phyloP scores from a whole-genome alignment of 768 basidiomycete genomes.

The Leccinellum albellum region DNA sequence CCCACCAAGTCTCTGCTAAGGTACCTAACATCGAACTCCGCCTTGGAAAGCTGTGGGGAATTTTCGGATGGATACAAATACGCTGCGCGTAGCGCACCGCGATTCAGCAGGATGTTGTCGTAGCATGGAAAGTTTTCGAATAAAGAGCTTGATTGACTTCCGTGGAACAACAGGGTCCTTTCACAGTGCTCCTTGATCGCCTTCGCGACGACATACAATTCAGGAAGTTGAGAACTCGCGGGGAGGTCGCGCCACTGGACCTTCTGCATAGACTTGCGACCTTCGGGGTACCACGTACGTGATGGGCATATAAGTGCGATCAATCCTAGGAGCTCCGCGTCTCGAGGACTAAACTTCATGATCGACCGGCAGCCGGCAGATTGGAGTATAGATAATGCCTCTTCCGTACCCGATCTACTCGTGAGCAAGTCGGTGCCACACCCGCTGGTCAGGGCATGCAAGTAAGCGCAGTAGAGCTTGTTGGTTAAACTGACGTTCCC shows the following conservation, averaged over 20 bases:
- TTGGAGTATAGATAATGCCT: constrained; percentile 38
- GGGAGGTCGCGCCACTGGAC: constrained; percentile 31
- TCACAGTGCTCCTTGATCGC: constrained; percentile 30
- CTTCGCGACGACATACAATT: constrained; percentile 19
- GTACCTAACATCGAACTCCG: constrained; percentile 9
- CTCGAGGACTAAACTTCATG: constrained; percentile 28
- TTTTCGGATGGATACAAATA: constrained; percentile 12
- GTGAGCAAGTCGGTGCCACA: constrained; percentile 44
- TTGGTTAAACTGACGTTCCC: constrained; percentile 25
- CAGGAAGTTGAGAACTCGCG: constrained; percentile 30
- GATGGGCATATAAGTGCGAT: constrained; percentile 35
- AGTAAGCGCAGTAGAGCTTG: constrained; percentile 36
- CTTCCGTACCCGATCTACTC: constrained; percentile 39
- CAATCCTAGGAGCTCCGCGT: constrained; percentile 29
- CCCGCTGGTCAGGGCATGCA: constrained; percentile 44
- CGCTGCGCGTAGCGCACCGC: constrained; percentile 13
- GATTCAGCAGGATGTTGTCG: constrained; percentile 12
- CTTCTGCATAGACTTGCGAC: constrained; percentile 37
- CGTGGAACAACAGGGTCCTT: constrained; percentile 9
- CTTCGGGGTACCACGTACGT: constrained; percentile 36
- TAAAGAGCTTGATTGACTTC: background rate
- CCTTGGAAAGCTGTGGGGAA: background rate
- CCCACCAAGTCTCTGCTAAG: constrained; percentile 5
- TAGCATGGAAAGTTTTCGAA: constrained; percentile 5
- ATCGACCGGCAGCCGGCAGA: constrained; percentile 41